Percentiles rank a stretch among this genome's conserved stretches.
Evolutionary conservation across 176 grass and related monocot genomes (phyloP).

Genomic region (Secale cereale): DNA sequence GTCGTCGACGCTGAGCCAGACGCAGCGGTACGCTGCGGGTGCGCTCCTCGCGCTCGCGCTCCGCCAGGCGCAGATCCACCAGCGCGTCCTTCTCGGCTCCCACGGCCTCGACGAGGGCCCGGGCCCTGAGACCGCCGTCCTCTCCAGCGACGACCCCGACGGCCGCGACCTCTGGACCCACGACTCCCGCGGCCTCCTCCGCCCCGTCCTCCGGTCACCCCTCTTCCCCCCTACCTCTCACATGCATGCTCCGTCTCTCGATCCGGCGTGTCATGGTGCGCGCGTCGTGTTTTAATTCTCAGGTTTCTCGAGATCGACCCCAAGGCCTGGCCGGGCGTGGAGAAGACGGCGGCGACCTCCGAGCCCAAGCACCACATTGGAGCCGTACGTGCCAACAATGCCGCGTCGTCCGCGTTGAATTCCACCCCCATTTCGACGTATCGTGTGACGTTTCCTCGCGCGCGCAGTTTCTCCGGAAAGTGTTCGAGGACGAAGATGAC

Average conservation of each 20-base stretch:
- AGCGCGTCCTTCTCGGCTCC: conserved; percentile 70
- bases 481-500: conserved; percentile 77
- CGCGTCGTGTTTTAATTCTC: neutral
- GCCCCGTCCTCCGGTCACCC: conserved; percentile 75
- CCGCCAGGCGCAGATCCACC: conserved; percentile 95
- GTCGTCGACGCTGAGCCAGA: conserved; percentile 71
- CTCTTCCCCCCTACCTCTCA: neutral
- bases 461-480: conserved; percentile 66
- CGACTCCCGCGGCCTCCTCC: conserved; percentile 80
- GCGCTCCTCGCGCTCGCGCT: conserved; percentile 83
- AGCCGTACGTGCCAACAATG: conserved; percentile 42
- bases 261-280: neutral
- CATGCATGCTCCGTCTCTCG: neutral
- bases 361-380: conserved; percentile 84
- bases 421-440: neutral
- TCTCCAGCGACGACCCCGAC: conserved; percentile 43
- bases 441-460: neutral
- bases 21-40: conserved; percentile 81
- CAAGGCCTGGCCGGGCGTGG: conserved; percentile 83
- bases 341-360: conserved; percentile 76
- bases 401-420: neutral
- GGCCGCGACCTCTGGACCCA: conserved; percentile 74
- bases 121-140: neutral
- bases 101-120: conserved; percentile 44
- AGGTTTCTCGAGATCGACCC: conserved; percentile 91